Evolutionary conservation across 129 eudicot species (phyloP), one percentile per base, ranked within the genome.

Genomic region (Mikania micrantha): DNA sequence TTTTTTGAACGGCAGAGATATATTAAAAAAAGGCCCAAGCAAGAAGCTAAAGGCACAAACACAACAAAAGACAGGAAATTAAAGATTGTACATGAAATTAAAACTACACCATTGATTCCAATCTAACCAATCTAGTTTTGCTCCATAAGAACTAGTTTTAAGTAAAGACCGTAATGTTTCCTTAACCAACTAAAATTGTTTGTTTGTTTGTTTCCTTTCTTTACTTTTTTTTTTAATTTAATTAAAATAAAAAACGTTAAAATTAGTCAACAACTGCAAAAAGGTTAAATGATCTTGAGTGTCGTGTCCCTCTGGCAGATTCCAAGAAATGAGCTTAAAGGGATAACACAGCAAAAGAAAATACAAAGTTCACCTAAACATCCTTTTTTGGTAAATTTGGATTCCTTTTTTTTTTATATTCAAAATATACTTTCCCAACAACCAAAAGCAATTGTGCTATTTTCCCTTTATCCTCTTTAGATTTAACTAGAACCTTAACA

Each of bases 371-470:
- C 52, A 73, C 68, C 22, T 67, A 4, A 66, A n/a, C 62, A 67
- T 66, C 41, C 11, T 17, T 35, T 40, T 66, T 66, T 66, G 52
- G 49, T 42, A 66, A 66, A 42, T 8, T 66, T 22, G 20, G 41
- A 24, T 34, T 42, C 68, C 67, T 41, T 66, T 47, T 61, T 41
- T 66, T 47, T 61, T 62, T 32, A 70, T 52, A 22, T 52, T 22
- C 9, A 35, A 32, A 22, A 62, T 1, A 38, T 42, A 57, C 68
- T 74, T 74, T 66, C 19, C 67, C 61, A 66, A 44, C 74, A 21
- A 74, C 68, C 62, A 74, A 74, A 74, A 56, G 67, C 61, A 44
- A 9, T 32, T 63, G 6, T 20, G 13, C n/a, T 40, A 15, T 48
- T 72, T 71, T 15, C n/a, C 50, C 25, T 63, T 25, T 56, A 56